These are phyloP conservation scores for Kazachstania kunashirensis DNA, from an alignment of 805 yeast genomes.

Conservation along the genomic window DNA sequence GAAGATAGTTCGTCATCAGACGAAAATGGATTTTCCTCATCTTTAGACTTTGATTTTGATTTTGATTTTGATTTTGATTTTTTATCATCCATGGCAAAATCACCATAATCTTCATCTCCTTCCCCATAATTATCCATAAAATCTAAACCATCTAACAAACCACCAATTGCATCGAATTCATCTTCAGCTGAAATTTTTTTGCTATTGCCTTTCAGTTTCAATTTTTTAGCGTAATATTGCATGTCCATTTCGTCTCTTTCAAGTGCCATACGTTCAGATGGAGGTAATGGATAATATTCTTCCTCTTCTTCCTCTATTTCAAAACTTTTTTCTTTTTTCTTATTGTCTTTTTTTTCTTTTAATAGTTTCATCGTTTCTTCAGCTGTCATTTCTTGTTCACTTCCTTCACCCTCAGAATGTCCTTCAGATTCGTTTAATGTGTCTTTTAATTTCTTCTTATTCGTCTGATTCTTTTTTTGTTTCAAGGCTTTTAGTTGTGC, in stretches of 20 bases:
- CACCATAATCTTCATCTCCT: slow-evolving; percentile 26
- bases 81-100: slow-evolving; percentile 21
- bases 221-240: slow-evolving; percentile 70
- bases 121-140: slow-evolving; percentile 32
- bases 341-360: slow-evolving; percentile 32
- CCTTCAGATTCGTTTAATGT: slow-evolving; percentile 12
- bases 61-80: slow-evolving; percentile 11
- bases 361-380: slow-evolving; percentile 34
- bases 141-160: slow-evolving; percentile 62
- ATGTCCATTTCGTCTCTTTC: slow-evolving; percentile 68
- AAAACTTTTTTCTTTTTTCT: slow-evolving; percentile 8
- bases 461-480: slow-evolving; percentile 17
- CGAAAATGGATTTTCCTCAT: slow-evolving; percentile 28
- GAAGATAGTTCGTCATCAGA: slow-evolving; percentile 36
- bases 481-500: slow-evolving; percentile 36
- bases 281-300: slow-evolving; percentile 25
- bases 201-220: slow-evolving; percentile 55
- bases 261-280: slow-evolving; percentile 41
- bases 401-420: too few species aligned
- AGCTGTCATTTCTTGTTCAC: slow-evolving; percentile 32
- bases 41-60: slow-evolving; percentile 9
- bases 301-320: slow-evolving; percentile 13
- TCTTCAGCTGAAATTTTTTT: slow-evolving; percentile 38
- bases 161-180: slow-evolving; percentile 72
- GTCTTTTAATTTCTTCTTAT: slow-evolving; percentile 9